Conservation (phyloP, 257 asterid species). For the Leonotis leonurus region DNA sequence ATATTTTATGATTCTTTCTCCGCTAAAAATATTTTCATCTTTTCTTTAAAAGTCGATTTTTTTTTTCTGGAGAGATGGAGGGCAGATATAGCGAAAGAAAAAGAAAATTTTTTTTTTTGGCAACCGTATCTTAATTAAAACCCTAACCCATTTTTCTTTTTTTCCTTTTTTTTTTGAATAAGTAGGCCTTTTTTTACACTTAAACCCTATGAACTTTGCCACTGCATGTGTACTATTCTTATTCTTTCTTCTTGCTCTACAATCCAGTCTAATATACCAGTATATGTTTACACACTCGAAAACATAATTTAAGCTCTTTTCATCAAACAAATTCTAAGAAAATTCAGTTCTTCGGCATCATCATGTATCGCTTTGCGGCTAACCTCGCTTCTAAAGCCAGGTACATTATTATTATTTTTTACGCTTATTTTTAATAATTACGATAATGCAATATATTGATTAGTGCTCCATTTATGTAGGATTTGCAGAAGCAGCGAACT, state of each 20-base stretch:
- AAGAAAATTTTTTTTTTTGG: too few relatives aligned
- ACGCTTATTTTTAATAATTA: neutral
- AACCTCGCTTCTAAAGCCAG: constrained; percentile 69
- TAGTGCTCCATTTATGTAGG: constrained; percentile 24
- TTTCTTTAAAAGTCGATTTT: too few relatives aligned
- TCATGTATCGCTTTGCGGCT: constrained; percentile 75
- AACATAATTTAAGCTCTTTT: neutral
- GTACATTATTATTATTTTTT: constrained; percentile 9
- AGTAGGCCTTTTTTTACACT: too few relatives aligned
- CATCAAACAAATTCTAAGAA: neutral
- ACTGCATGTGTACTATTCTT: neutral
- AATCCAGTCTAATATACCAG: neutral
- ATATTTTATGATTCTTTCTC: too few relatives aligned
- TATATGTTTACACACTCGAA: neutral
- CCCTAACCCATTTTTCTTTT: neutral
- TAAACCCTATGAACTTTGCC: neutral
- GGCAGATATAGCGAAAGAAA: too few relatives aligned
- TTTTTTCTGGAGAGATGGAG: too few relatives aligned
- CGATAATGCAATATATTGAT: neutral
- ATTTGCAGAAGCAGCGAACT: constrained; percentile 45
- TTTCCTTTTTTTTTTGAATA: neutral
- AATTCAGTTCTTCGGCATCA: neutral
- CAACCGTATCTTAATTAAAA: neutral
- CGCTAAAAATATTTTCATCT: too few relatives aligned
- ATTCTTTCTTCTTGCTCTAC: neutral